Evolutionary conservation across 345 rosid genomes (phyloP).

Genomic region (Syzygium grande): DNA sequence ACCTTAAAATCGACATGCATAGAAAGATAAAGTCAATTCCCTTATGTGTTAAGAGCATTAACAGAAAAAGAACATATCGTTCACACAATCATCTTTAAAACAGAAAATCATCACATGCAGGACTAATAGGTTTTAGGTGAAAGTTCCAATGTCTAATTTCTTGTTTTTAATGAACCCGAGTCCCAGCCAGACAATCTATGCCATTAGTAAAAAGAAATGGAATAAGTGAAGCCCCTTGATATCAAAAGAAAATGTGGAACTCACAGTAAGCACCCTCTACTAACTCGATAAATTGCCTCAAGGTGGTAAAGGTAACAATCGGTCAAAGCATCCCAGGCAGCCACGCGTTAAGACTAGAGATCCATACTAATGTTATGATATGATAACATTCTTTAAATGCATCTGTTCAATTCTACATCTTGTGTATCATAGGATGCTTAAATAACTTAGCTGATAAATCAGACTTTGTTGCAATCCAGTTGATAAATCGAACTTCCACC

Average conservation of each 20-base stretch:
- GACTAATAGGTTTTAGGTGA: background rate
- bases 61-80: background rate
- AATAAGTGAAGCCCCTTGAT: background rate
- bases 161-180: background rate
- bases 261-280: background rate
- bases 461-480: background rate
- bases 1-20: constrained; percentile 37
- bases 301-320: background rate
- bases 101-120: background rate
- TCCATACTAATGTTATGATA: background rate
- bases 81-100: background rate
- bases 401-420: constrained; percentile 78
- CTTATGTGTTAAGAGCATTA: background rate
- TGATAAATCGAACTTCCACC: background rate
- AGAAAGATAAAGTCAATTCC: background rate
- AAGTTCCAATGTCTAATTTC: background rate
- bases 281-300: background rate
- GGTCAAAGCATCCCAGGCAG: background rate
- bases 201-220: background rate
- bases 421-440: background rate
- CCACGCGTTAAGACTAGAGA: background rate
- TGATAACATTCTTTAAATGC: constrained; percentile 57
- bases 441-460: background rate
- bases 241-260: background rate
- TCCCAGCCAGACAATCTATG: background rate